Base-by-base conservation (phyloP, 2,329 filamentous ascomycete species). In the Fusarium xylarioides region DNA sequence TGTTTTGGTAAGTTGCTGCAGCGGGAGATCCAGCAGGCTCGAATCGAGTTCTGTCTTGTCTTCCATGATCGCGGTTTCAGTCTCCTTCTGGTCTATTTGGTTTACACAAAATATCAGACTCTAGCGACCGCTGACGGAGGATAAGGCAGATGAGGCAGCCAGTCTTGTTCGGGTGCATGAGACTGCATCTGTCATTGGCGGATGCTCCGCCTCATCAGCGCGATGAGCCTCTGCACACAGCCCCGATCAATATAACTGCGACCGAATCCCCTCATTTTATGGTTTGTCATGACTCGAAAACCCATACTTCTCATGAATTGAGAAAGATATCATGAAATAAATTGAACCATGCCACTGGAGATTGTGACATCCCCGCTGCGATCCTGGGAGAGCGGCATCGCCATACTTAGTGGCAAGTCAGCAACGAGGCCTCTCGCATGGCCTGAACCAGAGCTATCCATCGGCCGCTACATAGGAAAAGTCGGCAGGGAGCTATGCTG, bases 31-130 rank as follows among this genome's bases (percentile, higher is more conserved):
- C 26, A 47, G 7, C 14, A 47, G 19, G 44, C 44, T 47, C 19
- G 26, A 47, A n/a, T 47, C 44, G 26, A 47, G 44, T 14, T 47
- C 44, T 4, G 19, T 47, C 26, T 47, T 47, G 26, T 47, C 1
- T n/a, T 3, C 26, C 44, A 47, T 47, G 10, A 30, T 47, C 7
- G 26, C 6, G 3, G 4, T n/a, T 21, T 16, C 4, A n/a, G 7
- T 47, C 10, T 4, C 3, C 7, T 47, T 47, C 0, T 16, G 7
- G 0, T n/a, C 4, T 16, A 16, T 47, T 16, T 30, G 7, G 7
- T 9, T 16, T 7, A 30, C 7, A 30, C 10, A 3, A 47, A 47
- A n/a, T 21, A 47, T 30, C 0, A n/a, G 2, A 0, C 3, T 47
- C 4, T 1, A n/a, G 10, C 7, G 19, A 16, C 19, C 19, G 44